Conservation (phyloP, 257 asterid species). For the Paraleonurus japonicus region DNA sequence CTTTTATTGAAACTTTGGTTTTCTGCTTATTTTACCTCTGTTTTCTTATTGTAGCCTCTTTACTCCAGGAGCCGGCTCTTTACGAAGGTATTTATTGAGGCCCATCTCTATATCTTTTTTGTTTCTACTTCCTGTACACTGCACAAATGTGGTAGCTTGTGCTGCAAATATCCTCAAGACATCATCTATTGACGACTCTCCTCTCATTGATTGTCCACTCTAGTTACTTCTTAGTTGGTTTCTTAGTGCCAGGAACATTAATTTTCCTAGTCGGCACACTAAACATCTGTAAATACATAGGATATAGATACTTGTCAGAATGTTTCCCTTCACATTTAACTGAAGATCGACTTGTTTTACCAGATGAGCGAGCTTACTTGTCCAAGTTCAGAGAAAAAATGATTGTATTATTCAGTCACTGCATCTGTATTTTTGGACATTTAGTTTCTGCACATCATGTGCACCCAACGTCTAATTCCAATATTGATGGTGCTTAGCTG, state of each 20-base stretch:
- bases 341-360: background rate
- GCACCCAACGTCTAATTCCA: background rate
- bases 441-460: background rate
- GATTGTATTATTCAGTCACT: background rate
- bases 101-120: conserved; percentile 1
- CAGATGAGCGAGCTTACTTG: background rate
- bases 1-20: background rate
- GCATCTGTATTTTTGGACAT: background rate
- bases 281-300: background rate
- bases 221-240: background rate
- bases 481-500: background rate
- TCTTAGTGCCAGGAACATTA: background rate
- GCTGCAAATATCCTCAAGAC: background rate
- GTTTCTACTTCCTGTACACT: background rate
- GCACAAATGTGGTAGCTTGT: conserved; percentile 3
- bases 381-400: background rate
- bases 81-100: conserved; percentile 65
- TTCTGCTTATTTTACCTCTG: conserved; percentile 18
- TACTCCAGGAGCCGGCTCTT: conserved; percentile 71
- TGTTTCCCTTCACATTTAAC: background rate
- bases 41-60: conserved; percentile 67
- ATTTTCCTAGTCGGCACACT: background rate
- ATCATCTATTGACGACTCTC: background rate
- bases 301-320: background rate
- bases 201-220: background rate